Percentiles rank a stretch among this genome's conserved stretches.
Conservation (phyloP, 139 green algal species). For the Chlorella sorokiniana region DNA sequence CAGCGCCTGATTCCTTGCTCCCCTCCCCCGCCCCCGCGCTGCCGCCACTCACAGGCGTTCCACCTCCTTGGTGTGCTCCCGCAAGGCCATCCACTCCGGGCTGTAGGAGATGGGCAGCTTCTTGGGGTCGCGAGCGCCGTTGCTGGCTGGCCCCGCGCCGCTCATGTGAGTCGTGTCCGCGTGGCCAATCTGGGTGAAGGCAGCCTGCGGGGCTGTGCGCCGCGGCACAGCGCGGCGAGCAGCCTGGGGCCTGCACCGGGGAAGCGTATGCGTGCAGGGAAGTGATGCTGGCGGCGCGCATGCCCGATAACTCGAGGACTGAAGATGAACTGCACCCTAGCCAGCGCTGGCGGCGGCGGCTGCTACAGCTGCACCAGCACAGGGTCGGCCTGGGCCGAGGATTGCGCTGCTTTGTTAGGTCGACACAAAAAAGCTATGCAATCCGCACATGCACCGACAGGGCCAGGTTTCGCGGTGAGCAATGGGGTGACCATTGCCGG, state of each 20-base stretch:
- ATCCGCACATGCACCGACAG: too few relatives aligned
- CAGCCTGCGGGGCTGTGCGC: not conserved
- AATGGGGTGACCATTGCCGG: too few relatives aligned
- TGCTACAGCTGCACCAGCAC: too few relatives aligned
- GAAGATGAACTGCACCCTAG: too few relatives aligned
- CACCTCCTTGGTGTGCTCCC: slow-evolving; percentile 84
- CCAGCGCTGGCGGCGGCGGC: too few relatives aligned
- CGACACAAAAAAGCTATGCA: too few relatives aligned
- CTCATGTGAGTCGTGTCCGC: slow-evolving; percentile 23
- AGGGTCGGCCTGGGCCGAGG: too few relatives aligned
- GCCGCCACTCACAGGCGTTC: slow-evolving; percentile 69
- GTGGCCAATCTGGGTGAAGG: slow-evolving; percentile 7
- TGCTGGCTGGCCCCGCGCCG: not conserved
- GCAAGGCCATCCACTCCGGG: slow-evolving; percentile 78
- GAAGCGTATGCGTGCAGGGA: not conserved
- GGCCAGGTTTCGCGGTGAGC: too few relatives aligned
- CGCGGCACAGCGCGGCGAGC: not conserved
- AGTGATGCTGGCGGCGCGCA: too few relatives aligned
- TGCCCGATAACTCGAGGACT: too few relatives aligned
- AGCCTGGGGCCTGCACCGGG: slow-evolving; percentile 7
- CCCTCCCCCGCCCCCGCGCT: not conserved
- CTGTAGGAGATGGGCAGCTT: slow-evolving; percentile 64
- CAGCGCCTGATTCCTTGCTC: too few relatives aligned
- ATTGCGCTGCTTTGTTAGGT: too few relatives aligned
- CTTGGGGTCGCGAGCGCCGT: not conserved